Evolutionary conservation across 495 filamentous ascomycete species (phyloP), one percentile per base, ranked within the genome.

Genomic region (Thermothielavioides terrestris): DNA sequence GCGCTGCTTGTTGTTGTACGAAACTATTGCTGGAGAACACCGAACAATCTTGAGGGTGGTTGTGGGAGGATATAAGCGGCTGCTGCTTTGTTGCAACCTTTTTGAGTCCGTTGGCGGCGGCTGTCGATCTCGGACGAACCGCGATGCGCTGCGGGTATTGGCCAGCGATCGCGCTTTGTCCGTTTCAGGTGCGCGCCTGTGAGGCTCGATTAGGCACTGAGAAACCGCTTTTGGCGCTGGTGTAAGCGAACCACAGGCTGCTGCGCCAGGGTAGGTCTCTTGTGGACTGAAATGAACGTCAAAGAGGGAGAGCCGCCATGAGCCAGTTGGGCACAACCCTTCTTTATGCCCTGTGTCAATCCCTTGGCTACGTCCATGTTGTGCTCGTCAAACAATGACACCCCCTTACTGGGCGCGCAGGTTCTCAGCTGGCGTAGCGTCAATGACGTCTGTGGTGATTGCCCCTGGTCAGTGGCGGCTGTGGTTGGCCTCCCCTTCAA

Each of bases 121-220:
- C 53, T 56, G 39, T 37, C 21, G 35, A 42, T 50, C 21, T 14
- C 1, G n/a, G 8, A 6, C 25, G 28, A 3, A 23, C 17, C 14
- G 42, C 32, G 46, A 25, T 35, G 14, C 41, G 51, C 10, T 23
- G 46, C 42, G 36, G n/a, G 46, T 30, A 56, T 56, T 56, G 53
- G 53, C 31, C 21, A 10, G 34, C 18, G 36, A 17, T 18, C 15
- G 28, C 36, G 28, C 52, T 47, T 54, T 53, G 50, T 55, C 34
- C 11, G 55, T 58, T 63, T 63, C 58, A 61, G 45, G 41, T 56
- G 39, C 55, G 50, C 54, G 45, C 50, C 34, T 56, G 38, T 48
- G 36, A 51, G 47, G 37, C 53, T 48, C 27, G 36, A 21, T 6
- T 50, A 43, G 30, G 47, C n/a, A n/a, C n/a, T n/a, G n/a, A n/a